phyloP scores from a whole-genome alignment of 139 green algal genomes.

The Chlorella sp. region DNA sequence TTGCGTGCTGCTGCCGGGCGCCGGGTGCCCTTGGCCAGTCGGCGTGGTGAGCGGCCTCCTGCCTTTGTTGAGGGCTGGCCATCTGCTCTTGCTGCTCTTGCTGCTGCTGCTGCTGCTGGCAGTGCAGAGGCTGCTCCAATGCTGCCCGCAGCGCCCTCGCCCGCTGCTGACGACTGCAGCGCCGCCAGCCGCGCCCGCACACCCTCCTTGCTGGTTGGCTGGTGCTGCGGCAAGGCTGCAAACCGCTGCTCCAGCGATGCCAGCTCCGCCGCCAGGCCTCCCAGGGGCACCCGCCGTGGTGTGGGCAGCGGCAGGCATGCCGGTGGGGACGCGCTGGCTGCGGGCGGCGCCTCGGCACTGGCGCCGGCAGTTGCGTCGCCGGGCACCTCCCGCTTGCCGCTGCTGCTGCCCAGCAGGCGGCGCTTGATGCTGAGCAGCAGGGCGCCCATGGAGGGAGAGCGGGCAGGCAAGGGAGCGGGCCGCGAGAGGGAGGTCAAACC shows the following conservation, averaged over 20 bases:
- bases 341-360: not conserved
- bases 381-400: not conserved
- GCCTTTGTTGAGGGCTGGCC: no score
- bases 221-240: slow-evolving; percentile 4
- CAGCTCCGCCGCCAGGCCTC: slow-evolving; percentile 7
- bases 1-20: no score
- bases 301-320: not conserved
- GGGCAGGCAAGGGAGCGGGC: not conserved
- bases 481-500: not conserved
- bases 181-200: not conserved
- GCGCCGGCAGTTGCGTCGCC: not conserved
- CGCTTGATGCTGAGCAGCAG: slow-evolving; percentile 21
- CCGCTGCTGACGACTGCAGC: not conserved
- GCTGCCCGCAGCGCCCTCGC: no score
- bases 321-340: not conserved
- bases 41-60: no score
- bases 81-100: no score
- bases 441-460: not conserved
- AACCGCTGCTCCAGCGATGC: slow-evolving; percentile 1
- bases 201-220: not conserved
- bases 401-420: slow-evolving; percentile 2
- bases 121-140: no score
- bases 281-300: slow-evolving; percentile 3
- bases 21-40: no score
- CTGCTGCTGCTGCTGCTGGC: not conserved